phyloP scores from a whole-genome alignment of 2,329 filamentous ascomycete genomes.

The Colletotrichum zoysiae region DNA sequence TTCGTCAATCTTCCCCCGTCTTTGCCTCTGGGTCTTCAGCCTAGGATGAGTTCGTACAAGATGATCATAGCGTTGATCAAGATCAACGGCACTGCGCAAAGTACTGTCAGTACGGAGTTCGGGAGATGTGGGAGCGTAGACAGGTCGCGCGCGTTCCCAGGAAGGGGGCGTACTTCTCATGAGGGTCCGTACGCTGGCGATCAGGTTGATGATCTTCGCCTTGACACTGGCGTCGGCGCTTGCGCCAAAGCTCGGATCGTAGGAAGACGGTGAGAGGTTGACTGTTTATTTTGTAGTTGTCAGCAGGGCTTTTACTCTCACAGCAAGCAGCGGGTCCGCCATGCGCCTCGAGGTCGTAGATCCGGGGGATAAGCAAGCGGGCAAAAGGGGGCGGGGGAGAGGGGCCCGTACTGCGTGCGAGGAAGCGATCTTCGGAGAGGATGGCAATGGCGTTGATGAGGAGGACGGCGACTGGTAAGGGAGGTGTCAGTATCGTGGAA shows the following conservation, averaged over 20 bases:
- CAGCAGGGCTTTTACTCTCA: background rate
- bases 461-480: slow-evolving; percentile 76
- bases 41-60: slow-evolving; percentile 82
- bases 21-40: slow-evolving; percentile 55
- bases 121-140: background rate
- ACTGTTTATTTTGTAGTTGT: slow-evolving; percentile 55
- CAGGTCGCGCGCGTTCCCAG: background rate
- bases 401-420: slow-evolving; percentile 69
- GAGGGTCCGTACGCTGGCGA: slow-evolving; percentile 88
- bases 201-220: slow-evolving; percentile 88
- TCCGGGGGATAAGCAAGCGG: background rate
- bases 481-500: slow-evolving; percentile 16
- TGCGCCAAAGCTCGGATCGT: slow-evolving; percentile 84
- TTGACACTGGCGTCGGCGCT: slow-evolving; percentile 82
- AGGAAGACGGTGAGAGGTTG: slow-evolving; percentile 79
- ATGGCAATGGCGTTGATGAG: slow-evolving; percentile 94
- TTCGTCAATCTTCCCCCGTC: background rate
- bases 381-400: background rate
- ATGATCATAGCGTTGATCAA: slow-evolving; percentile 86
- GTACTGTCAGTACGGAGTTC: background rate
- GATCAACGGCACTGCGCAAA: slow-evolving; percentile 81
- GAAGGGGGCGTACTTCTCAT: slow-evolving; percentile 78
- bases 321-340: background rate
- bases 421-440: slow-evolving; percentile 94
- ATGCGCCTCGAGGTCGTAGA: background rate